A percentile compares a stretch with the other conserved stretches of the same genome.
Evolutionary conservation across 1,139 yeast species (phyloP).

Genomic region (Kluyveromyces marxianus): DNA sequence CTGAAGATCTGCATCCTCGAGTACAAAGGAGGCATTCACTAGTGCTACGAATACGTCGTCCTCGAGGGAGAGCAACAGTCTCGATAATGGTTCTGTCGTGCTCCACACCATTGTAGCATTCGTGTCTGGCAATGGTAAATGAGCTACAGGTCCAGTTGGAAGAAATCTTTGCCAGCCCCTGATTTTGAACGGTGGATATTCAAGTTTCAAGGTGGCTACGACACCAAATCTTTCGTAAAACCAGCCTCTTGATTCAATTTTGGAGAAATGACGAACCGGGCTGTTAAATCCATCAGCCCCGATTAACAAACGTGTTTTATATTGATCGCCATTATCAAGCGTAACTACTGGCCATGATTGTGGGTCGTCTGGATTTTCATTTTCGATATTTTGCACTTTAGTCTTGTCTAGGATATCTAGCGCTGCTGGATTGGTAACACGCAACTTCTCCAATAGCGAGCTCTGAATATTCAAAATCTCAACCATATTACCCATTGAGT

Average conservation of each 20-base stretch:
- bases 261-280: slow-evolving; percentile 78
- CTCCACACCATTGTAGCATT: slow-evolving; percentile 93
- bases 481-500: slow-evolving; percentile 48
- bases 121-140: slow-evolving; percentile 79
- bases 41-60: slow-evolving; percentile 59
- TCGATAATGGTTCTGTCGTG: slow-evolving; percentile 69
- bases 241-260: slow-evolving; percentile 89
- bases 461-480: slow-evolving; percentile 83
- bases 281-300: slow-evolving; percentile 98
- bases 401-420: slow-evolving; percentile 54
- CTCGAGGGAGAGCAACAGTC: slow-evolving; percentile 49
- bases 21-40: slow-evolving; percentile 78
- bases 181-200: slow-evolving; percentile 61
- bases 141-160: slow-evolving; percentile 88
- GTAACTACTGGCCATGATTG: slow-evolving; percentile 73
- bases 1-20: slow-evolving; percentile 70
- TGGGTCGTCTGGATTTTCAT: slow-evolving; percentile 24
- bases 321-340: slow-evolving; percentile 54
- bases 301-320: slow-evolving; percentile 66
- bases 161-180: slow-evolving; percentile 91
- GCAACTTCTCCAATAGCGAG: slow-evolving; percentile 21
- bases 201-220: slow-evolving; percentile 77
- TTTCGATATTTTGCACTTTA: slow-evolving; percentile 49
- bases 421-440: slow-evolving; percentile 25
- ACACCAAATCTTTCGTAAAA: slow-evolving; percentile 79